Percentiles rank a stretch among this genome's conserved stretches.
phyloP scores from a whole-genome alignment of 768 basidiomycete genomes.

The Amanita pallidorosea region DNA sequence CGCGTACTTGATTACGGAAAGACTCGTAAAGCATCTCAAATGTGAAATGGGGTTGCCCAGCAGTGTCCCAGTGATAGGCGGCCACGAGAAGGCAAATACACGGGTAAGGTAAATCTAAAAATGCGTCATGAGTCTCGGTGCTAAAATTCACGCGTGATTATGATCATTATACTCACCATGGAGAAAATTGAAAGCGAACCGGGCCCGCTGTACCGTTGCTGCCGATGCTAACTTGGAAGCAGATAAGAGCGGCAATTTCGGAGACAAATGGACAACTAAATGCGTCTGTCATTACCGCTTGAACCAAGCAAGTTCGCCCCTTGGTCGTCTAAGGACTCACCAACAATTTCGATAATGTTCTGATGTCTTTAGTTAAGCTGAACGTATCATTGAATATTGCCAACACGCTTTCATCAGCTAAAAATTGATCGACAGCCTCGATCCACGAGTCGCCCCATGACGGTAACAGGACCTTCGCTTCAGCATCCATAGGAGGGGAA shows the following conservation, averaged over 20 bases:
- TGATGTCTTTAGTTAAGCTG: conserved; percentile 48
- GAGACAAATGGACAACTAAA: conserved; percentile 33
- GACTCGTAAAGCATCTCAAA: conserved; percentile 85
- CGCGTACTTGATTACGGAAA: conserved; percentile 66
- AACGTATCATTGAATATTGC: conserved; percentile 48
- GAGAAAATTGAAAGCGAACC: conserved; percentile 40
- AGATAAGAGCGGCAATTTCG: conserved; percentile 43
- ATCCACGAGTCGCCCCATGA: conserved; percentile 61
- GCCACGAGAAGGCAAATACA: conserved; percentile 77
- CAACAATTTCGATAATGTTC: conserved; percentile 46
- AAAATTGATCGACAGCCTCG: conserved; percentile 41
- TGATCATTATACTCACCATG: conserved; percentile 30
- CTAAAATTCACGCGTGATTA: neutral
- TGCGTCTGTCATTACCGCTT: conserved; percentile 24
- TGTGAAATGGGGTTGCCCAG: conserved; percentile 73
- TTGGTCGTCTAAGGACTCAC: conserved; percentile 26
- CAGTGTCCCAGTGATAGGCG: conserved; percentile 63
- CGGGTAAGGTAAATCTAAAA: conserved; percentile 65
- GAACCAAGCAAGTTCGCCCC: neutral
- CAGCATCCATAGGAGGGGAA: conserved; percentile 11
- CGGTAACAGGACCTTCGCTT: conserved; percentile 10
- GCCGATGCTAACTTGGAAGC: conserved; percentile 30
- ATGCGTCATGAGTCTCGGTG: neutral
- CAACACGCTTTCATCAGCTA: conserved; percentile 35
- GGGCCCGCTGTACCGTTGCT: conserved; percentile 42